Percentiles rank a stretch among this genome's conserved stretches.
These are phyloP conservation scores for Mucor ambiguus DNA, from an alignment of 371 early-diverging fungal species.

Conservation along the genomic window DNA sequence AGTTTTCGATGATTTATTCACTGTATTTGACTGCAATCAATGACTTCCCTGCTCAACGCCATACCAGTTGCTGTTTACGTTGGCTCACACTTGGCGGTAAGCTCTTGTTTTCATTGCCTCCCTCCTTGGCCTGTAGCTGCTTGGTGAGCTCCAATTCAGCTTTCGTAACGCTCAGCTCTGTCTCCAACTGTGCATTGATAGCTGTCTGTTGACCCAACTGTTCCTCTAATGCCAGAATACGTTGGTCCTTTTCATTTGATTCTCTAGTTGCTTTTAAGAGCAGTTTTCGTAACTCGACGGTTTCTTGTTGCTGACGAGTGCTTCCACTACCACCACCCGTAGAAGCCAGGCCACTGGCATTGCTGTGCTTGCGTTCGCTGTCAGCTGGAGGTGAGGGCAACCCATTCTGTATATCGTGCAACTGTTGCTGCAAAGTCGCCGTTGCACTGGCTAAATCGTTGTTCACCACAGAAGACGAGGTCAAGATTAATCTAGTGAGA, in stretches of 20 bases:
- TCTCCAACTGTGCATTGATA: slow-evolving; percentile 12
- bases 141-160: slow-evolving; percentile 20
- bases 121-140: slow-evolving; percentile 4
- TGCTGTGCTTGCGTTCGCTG: background rate
- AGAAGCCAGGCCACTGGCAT: background rate
- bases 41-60: background rate
- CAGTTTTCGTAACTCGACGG: background rate
- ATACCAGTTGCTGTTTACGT: background rate
- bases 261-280: background rate
- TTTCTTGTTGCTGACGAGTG: background rate
- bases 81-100: background rate
- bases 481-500: slow-evolving; percentile 81
- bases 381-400: background rate
- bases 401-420: background rate
- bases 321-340: background rate
- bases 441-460: background rate
- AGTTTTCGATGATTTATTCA: too few relatives aligned
- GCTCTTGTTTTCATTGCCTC: background rate
- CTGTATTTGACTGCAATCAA: too few relatives aligned
- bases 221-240: slow-evolving; percentile 16
- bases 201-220: slow-evolving; percentile 8
- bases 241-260: slow-evolving; percentile 18
- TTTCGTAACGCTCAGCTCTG: slow-evolving; percentile 15
- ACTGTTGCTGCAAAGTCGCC: background rate
- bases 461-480: slow-evolving; percentile 58